A percentile compares a stretch with the other conserved stretches of the same genome.
Evolutionary conservation across 2,329 filamentous ascomycete genomes (phyloP).

Genomic region (Coniochaeta pulveracea): DNA sequence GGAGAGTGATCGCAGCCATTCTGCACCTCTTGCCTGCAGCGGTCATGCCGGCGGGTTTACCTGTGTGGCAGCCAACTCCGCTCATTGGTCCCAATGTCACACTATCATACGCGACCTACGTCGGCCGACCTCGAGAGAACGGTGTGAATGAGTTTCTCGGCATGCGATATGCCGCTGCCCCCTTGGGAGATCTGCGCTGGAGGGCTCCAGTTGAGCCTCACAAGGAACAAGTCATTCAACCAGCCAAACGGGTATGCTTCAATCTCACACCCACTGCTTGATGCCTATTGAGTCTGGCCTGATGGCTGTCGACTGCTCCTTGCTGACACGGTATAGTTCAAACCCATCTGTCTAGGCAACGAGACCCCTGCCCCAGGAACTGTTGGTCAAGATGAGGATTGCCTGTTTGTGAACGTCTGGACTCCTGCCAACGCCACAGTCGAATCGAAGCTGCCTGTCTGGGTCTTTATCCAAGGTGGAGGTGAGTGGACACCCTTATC

Average conservation of each 20-base stretch:
- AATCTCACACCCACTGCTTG: too few species aligned
- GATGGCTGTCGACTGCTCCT: too few species aligned
- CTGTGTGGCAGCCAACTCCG: too few species aligned
- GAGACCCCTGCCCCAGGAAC: slow-evolving; percentile 19
- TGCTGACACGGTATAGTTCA: too few species aligned
- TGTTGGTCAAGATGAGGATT: slow-evolving; percentile 21
- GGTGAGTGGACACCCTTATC: slow-evolving; percentile 14
- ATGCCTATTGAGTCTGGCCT: too few species aligned
- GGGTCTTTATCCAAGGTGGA: slow-evolving; percentile 39
- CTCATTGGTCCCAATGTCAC: too few species aligned
- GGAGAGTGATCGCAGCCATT: too few species aligned
- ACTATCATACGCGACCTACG: slow-evolving; percentile 35
- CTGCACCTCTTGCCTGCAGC: too few species aligned
- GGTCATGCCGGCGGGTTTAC: too few species aligned
- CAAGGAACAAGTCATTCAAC: slow-evolving; percentile 18
- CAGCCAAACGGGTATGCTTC: slow-evolving; percentile 23
- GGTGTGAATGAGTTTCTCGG: slow-evolving; percentile 34
- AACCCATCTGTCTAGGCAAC: slow-evolving; percentile 30
- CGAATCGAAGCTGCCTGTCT: slow-evolving; percentile 35
- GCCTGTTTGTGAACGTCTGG: slow-evolving; percentile 34
- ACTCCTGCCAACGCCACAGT: slow-evolving; percentile 25
- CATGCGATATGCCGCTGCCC: slow-evolving; percentile 40
- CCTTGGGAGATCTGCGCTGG: slow-evolving; percentile 37
- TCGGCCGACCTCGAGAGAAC: slow-evolving; percentile 23
- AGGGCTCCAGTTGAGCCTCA: slow-evolving; percentile 33